Evolutionary conservation across 2,329 filamentous ascomycete genomes (phyloP).

Genomic region (Fusarium phyllophilum): DNA sequence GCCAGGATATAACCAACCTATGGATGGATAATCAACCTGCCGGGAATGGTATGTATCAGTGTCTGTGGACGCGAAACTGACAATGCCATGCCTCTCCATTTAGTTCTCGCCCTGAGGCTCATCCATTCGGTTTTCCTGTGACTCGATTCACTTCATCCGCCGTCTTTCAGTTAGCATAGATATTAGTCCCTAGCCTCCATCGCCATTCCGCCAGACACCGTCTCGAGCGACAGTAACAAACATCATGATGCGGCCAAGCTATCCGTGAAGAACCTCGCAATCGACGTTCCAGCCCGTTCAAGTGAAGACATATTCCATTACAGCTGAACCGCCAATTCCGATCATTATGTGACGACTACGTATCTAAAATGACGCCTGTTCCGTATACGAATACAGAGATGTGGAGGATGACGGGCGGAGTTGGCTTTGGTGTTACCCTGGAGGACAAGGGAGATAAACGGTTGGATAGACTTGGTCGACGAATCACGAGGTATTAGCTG

Average conservation of each 20-base stretch:
- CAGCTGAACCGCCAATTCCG: constrained; percentile 19
- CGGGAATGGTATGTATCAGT: constrained; percentile 35
- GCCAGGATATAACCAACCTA: background rate
- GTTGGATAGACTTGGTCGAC: background rate
- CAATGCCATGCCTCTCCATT: constrained; percentile 5
- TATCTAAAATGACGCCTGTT: constrained; percentile 12
- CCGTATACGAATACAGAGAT: constrained; percentile 7
- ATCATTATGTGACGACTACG: constrained; percentile 17
- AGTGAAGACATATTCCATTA: constrained; percentile 6
- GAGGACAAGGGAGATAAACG: background rate
- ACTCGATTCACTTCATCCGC: constrained; percentile 3
- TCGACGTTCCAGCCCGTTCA: background rate
- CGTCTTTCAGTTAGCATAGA: constrained; percentile 22
- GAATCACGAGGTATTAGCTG: background rate
- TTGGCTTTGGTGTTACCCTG: background rate
- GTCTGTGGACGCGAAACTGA: constrained; percentile 29
- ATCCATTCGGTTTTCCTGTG: background rate
- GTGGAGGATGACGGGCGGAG: background rate
- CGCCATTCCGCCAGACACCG: constrained; percentile 5
- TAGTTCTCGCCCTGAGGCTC: constrained; percentile 8
- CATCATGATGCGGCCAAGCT: constrained; percentile 7
- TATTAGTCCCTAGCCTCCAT: constrained; percentile 12
- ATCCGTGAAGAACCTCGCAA: constrained; percentile 19
- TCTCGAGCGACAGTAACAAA: constrained; percentile 7
- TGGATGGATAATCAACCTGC: background rate